Evolutionary conservation across 2,329 filamentous ascomycete species (phyloP).

Genomic region (Calonectria leucothoes): DNA sequence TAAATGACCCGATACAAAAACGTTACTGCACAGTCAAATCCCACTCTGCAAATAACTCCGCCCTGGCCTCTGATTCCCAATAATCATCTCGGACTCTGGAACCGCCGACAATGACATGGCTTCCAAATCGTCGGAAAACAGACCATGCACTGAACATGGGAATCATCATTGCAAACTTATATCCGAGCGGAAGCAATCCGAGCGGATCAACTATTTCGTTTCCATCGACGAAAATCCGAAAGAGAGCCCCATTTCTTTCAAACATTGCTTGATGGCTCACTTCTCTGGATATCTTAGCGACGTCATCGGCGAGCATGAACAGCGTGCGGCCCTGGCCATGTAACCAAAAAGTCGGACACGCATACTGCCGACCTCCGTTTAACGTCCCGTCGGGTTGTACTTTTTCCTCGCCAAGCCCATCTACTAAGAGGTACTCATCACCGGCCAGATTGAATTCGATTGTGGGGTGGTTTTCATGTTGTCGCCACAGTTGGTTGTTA

Average conservation of each 20-base stretch:
- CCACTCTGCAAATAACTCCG: neutral
- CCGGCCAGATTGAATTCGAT: too few relatives aligned
- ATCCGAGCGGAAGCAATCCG: too few relatives aligned
- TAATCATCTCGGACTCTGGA: neutral
- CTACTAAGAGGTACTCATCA: too few relatives aligned
- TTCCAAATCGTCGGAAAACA: neutral
- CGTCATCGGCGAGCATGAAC: neutral
- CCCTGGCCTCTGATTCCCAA: neutral
- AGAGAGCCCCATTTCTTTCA: too few relatives aligned
- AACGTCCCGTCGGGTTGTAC: accelerated
- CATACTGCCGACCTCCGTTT: neutral
- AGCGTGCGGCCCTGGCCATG: accelerated
- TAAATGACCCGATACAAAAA: too few relatives aligned
- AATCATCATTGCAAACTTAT: too few relatives aligned
- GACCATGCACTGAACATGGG: neutral
- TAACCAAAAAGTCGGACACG: neutral
- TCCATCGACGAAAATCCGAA: too few relatives aligned
- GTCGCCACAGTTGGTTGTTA: too few relatives aligned
- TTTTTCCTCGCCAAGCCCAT: neutral
- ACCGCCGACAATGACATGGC: neutral
- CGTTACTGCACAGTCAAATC: too few relatives aligned
- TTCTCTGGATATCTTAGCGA: neutral
- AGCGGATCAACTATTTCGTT: too few relatives aligned
- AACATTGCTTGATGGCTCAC: too few relatives aligned
- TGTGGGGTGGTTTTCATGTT: too few relatives aligned